Conservation (phyloP, 345 rosid genomes). For the Camelina laxa region DNA sequence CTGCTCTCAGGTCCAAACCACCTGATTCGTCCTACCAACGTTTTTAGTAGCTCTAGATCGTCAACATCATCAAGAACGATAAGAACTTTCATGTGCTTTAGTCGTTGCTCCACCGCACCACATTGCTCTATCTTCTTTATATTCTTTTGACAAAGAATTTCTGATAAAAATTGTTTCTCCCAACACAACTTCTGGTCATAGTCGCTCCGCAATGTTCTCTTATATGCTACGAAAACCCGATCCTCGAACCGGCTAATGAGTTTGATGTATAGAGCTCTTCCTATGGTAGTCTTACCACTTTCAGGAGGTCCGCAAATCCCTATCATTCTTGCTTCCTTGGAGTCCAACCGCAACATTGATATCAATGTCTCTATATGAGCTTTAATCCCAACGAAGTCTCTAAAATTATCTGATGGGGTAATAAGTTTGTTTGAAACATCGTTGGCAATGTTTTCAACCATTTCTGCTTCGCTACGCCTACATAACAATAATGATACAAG, state of each 20-base stretch:
- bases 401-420: not conserved
- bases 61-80: slow-evolving; percentile 26
- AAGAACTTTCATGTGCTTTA: slow-evolving; percentile 13
- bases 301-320: slow-evolving; percentile 53
- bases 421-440: slow-evolving; percentile 18
- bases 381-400: slow-evolving; percentile 34
- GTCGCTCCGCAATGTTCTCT: not conserved
- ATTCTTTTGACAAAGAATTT: slow-evolving; percentile 37
- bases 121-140: not conserved
- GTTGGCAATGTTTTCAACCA: not conserved
- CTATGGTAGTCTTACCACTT: slow-evolving; percentile 51
- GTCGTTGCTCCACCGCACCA: not conserved
- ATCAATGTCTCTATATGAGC: not conserved
- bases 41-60: not conserved
- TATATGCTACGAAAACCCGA: not conserved
- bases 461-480: too few relatives aligned
- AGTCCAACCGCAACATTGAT: not conserved
- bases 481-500: too few relatives aligned
- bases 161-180: slow-evolving; percentile 39
- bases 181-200: slow-evolving; percentile 25
- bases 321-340: slow-evolving; percentile 4
- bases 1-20: slow-evolving; percentile 19
- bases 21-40: not conserved
- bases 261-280: slow-evolving; percentile 29
- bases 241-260: not conserved